These are phyloP conservation scores for Candida argentea DNA, from an alignment of 805 yeast species.

Conservation along the genomic window DNA sequence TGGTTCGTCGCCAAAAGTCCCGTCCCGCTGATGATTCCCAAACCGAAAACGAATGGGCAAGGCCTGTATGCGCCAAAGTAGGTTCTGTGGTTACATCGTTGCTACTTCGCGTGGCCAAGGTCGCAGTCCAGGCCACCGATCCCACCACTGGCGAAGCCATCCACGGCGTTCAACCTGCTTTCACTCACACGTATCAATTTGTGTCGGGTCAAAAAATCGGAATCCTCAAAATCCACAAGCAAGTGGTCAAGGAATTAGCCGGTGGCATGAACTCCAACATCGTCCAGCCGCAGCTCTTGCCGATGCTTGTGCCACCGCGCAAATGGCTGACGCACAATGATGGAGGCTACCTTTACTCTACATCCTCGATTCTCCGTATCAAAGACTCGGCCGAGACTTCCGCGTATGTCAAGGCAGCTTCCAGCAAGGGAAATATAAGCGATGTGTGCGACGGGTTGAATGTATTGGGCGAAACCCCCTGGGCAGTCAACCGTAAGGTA, in stretches of 20 bases:
- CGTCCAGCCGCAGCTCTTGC: constrained; percentile 77
- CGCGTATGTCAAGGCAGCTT: constrained; percentile 82
- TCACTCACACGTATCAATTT: constrained; percentile 80
- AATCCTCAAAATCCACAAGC: constrained; percentile 64
- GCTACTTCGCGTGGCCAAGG: constrained; percentile 72
- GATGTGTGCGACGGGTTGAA: constrained; percentile 72
- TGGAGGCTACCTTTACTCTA: constrained; percentile 76
- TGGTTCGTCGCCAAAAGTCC: constrained; percentile 17
- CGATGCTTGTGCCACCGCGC: constrained; percentile 87
- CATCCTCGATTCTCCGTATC: constrained; percentile 58
- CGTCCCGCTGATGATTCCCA: constrained; percentile 5
- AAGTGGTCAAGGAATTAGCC: constrained; percentile 55
- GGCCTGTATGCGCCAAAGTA: constrained; percentile 40
- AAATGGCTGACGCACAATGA: constrained; percentile 76
- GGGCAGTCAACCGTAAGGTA: constrained; percentile 79
- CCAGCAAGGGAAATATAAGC: constrained; percentile 54
- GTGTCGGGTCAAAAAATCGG: constrained; percentile 74
- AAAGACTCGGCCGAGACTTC: constrained; percentile 81
- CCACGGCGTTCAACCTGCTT: constrained; percentile 79
- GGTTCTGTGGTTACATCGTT: constrained; percentile 74
- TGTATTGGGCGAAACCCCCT: constrained; percentile 76
- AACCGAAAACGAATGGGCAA: constrained; percentile 13
- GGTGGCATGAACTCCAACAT: constrained; percentile 55
- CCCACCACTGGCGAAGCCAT: constrained; percentile 64
- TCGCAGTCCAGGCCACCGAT: constrained; percentile 69